phyloP scores from a whole-genome alignment of 2,329 filamentous ascomycete species.

The Aspergillus fumigatiaffinis region DNA sequence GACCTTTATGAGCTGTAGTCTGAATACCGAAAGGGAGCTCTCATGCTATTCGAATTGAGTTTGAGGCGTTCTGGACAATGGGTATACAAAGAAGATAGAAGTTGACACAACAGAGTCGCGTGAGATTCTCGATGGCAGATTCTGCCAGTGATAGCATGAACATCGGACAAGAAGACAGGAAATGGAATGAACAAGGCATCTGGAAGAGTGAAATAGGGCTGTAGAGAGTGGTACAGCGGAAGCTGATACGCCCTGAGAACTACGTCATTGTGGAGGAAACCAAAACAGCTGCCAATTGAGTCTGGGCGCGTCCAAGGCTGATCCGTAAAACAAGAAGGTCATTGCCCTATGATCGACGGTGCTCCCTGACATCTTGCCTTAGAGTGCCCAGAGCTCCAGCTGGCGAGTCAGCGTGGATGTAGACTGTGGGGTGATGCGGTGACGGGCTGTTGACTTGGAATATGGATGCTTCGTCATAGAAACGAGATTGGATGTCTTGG shows the following conservation, averaged over 20 bases:
- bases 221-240: neutral
- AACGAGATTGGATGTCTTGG: neutral
- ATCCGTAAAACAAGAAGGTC: neutral
- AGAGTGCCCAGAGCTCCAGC: neutral
- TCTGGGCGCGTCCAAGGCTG: neutral
- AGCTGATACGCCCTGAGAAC: slow-evolving; percentile 1
- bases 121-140: neutral
- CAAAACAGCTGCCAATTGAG: slow-evolving; percentile 4
- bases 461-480: neutral
- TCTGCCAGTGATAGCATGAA: neutral
- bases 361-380: neutral
- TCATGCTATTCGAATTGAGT: neutral
- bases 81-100: neutral
- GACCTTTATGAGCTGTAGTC: neutral
- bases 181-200: neutral
- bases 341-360: neutral
- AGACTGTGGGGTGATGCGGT: neutral
- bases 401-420: neutral
- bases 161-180: neutral
- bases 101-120: neutral
- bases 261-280: slow-evolving; percentile 35
- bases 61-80: neutral
- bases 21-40: neutral
- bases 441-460: neutral
- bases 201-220: slow-evolving; percentile 3